Evolutionary conservation across 2,329 filamentous ascomycete species (phyloP), one percentile per base, ranked within the genome.

Genomic region (Microdochium trichocladiopsis): DNA sequence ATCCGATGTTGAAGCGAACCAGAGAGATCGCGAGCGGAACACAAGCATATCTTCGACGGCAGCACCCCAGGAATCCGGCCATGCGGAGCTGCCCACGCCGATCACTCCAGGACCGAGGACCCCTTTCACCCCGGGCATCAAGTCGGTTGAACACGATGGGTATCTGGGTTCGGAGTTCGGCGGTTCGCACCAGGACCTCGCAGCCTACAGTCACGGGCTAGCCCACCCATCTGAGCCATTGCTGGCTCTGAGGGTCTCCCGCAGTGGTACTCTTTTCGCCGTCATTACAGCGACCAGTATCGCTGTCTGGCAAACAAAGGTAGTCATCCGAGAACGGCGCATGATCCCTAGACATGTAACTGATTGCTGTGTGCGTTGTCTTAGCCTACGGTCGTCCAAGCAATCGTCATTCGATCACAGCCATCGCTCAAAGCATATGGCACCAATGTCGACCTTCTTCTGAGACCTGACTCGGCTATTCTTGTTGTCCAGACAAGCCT

Each of bases 231-330:
- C 58, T 25, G 87, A 87, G 64, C 81, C 79, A 22, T 83, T 96
- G 51, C 72, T 90, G 56, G 88, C 88, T 6, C 74, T 96, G 51
- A 83, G 84, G 57, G 81, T 91, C 41, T 88, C 92, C 2, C 83
- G 92, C 47, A 86, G 81, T 52, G 92, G 92, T 41, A 87, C 92
- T 62, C 73, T 83, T 56, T 96, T 99, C 70, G 89, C 89, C 50
- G 90, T 90, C 48, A 90, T 96, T 64, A 96, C 93, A 1, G 74
- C 81, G 4, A 88, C 88, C 2, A 88, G 88, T 12, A 83, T 99
- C 67, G 90, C 88, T n/a, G 79, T 99, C 59, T 99, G 94, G 94
- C 94, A 99, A 72, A 93, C 90, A 52, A 93, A 93, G 80, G 90
- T 91, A 77, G 55, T 76, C 62, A 18, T 49, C 24, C 51, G 31